Conservation (phyloP, 305 asterid genomes). For the Coffea humblotiana region DNA sequence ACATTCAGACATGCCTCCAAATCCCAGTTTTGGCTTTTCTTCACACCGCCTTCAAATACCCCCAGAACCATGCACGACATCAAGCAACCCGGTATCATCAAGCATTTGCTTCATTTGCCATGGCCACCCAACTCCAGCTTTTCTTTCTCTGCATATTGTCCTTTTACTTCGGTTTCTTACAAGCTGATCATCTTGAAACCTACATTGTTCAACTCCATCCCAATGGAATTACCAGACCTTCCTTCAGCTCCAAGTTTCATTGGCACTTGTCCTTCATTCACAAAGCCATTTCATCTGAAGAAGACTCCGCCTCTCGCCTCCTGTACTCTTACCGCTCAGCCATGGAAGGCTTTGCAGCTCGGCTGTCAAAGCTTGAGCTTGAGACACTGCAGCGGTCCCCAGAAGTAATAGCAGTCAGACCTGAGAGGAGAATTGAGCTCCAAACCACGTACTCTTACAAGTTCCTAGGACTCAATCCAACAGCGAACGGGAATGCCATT, state of each 20-base stretch:
- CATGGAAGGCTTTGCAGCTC: constrained; percentile 87
- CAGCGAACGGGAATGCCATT: constrained; percentile 19
- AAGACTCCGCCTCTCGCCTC: constrained; percentile 55
- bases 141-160: constrained; percentile 21
- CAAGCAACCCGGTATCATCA: background rate
- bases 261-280: constrained; percentile 87
- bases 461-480: constrained; percentile 72
- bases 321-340: constrained; percentile 77
- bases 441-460: constrained; percentile 85
- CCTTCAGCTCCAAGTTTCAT: constrained; percentile 46
- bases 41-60: constrained; percentile 67
- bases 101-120: constrained; percentile 18
- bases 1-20: constrained; percentile 26
- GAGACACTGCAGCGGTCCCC: constrained; percentile 33
- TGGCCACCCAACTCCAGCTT: constrained; percentile 32
- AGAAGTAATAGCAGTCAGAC: constrained; percentile 64
- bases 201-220: constrained; percentile 89
- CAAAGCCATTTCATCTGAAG: constrained; percentile 38
- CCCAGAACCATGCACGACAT: constrained; percentile 22
- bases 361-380: constrained; percentile 48
- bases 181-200: constrained; percentile 53
- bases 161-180: constrained; percentile 25
- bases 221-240: constrained; percentile 35
- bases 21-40: constrained; percentile 23
- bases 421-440: constrained; percentile 53